Evolutionary conservation across 2,329 filamentous ascomycete genomes (phyloP).

Genomic region (Colletotrichum tropicicola): DNA sequence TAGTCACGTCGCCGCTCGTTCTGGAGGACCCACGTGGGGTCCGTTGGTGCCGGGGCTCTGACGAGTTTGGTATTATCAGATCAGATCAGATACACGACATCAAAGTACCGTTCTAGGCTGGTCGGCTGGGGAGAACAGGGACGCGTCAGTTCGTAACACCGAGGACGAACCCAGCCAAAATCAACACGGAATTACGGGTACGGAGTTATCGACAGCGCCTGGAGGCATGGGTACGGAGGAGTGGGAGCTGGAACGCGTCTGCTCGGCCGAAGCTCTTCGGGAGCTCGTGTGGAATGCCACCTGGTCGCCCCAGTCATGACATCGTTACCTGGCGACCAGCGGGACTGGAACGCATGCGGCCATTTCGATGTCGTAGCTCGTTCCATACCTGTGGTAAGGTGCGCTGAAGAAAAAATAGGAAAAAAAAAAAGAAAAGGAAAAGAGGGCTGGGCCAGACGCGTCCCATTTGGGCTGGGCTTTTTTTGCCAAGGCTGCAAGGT

Average conservation of each 20-base stretch:
- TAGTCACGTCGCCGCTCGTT: too few species aligned
- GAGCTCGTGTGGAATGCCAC: not conserved
- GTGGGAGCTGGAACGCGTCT: not conserved
- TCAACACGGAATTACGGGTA: not conserved
- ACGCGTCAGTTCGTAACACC: conserved; percentile 24
- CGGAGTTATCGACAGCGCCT: not conserved
- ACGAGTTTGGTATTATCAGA: conserved; percentile 25
- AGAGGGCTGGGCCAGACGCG: conserved; percentile 18
- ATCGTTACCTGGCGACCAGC: conserved; percentile 20
- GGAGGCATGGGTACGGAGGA: not conserved
- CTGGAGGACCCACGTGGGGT: too few species aligned
- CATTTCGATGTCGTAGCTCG: conserved; percentile 4
- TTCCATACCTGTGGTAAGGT: conserved; percentile 5
- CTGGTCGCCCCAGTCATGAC: conserved; percentile 19
- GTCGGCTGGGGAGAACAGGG: too few species aligned
- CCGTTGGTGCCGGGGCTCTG: too few species aligned
- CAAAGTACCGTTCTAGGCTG: not conserved
- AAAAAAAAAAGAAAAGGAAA: not conserved
- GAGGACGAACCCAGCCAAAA: conserved; percentile 1
- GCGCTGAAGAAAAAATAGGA: not conserved
- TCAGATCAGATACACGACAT: conserved; percentile 21
- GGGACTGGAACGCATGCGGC: conserved; percentile 20
- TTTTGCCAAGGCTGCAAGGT: conserved; percentile 1
- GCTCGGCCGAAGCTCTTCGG: conserved; percentile 25
- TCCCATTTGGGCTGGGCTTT: conserved; percentile 8